Base-by-base conservation (phyloP, 345 rosid genomes). In the Pistacia vera region DNA sequence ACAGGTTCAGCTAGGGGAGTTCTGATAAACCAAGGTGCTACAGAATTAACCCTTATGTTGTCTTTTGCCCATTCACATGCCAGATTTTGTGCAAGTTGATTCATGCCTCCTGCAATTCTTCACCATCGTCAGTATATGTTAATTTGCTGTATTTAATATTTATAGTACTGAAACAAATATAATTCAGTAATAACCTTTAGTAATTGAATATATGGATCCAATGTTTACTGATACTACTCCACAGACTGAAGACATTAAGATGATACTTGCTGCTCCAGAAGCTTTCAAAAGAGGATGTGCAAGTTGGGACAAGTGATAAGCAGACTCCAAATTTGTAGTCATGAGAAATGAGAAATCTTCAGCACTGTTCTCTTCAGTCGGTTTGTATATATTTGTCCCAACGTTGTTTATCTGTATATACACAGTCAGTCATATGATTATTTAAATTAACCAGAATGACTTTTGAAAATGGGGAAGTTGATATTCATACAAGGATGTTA, bases 271-370 rank as follows among this genome's bases (percentile, higher is more conserved):
- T 2, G 71, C 75, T 11, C 89, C 84, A 0, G 92, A 87, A 33
- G 87, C 83, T 78, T 88, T 88, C 8, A 91, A 59, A 1, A 88
- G 84, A 13, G 89, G 92, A 79, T 90, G 85, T 9, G 89, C 83
- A 16, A 91, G 83, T 72, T 41, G 46, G 9, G 46, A 5, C 46
- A 41, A 41, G 46, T 41, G 46, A 1, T 84, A 89, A 38, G 88
- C 81, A 4, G 91, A 78, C 56, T 91, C 91, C 17, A 91, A 59
- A 73, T 88, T 88, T 2, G 83, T 81, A 1, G 65, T 4, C 81
- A 81, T 77, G 11, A 85, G 5, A 11, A 60, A 66, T n/a, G 81
- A 41, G 48, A 73, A 78, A 55, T 91, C 90, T 3, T 86, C 93
- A 2, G 38, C 78, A 1, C 69, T 64, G 81, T 77, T 84, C 48